phyloP scores from a whole-genome alignment of 2,329 filamentous ascomycete genomes.

The Alternaria postmessia region DNA sequence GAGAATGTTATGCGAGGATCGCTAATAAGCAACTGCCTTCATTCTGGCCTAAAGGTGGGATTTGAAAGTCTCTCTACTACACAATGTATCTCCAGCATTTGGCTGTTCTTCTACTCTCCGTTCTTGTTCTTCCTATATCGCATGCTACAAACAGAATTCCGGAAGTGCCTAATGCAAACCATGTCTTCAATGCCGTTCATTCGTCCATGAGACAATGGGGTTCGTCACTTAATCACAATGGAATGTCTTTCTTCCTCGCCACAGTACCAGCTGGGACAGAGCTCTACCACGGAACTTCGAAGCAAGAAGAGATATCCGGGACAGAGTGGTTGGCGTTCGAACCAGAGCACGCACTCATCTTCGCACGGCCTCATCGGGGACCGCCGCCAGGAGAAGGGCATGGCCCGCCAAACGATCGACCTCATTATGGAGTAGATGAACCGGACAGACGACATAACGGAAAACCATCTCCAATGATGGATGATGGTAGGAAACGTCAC shows the following conservation, averaged over 20 bases:
- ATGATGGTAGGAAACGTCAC: not conserved
- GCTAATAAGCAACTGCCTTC: not conserved
- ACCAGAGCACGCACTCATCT: conserved; percentile 74
- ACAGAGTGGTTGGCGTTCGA: conserved; percentile 81
- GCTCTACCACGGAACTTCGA: conserved; percentile 70
- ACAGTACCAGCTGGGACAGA: conserved; percentile 70
- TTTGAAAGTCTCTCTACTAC: conserved; percentile 2
- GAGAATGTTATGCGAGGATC: not conserved
- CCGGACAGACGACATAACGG: not conserved
- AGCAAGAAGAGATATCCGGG: conserved; percentile 46
- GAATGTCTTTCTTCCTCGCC: conserved; percentile 74
- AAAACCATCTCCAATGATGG: not conserved
- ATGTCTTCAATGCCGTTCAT: conserved; percentile 77
- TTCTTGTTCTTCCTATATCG: not conserved
- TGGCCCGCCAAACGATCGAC: not conserved
- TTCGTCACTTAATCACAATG: conserved; percentile 76
- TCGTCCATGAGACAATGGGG: conserved; percentile 78
- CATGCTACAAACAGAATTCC: conserved; percentile 4
- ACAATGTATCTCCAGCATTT: conserved; percentile 22
- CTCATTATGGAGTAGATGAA: not conserved
- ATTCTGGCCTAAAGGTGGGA: not conserved
- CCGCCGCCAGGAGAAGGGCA: conserved; percentile 10
- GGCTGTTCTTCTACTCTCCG: not conserved
- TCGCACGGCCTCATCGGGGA: conserved; percentile 44
- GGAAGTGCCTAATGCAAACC: conserved; percentile 61